Evolutionary conservation across 495 filamentous ascomycete genomes (phyloP), one percentile per base, ranked within the genome.

Genomic region (Oidiodendron maius): DNA sequence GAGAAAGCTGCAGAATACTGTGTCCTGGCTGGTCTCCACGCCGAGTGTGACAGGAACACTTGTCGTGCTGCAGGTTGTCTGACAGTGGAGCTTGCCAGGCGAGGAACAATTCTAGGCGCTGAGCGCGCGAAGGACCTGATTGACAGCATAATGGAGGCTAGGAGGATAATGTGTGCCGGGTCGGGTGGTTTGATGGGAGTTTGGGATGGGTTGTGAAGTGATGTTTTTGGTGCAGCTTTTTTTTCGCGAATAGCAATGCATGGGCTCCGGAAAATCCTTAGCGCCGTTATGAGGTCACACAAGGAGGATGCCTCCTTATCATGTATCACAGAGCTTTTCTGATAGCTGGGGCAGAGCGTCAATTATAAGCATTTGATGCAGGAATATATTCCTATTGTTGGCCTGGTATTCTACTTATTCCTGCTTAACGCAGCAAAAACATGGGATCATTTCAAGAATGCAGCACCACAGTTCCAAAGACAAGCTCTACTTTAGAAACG

Each of bases 1-100:
- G 86, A 90, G 68, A 94, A 93, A 35, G 84, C 73, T 40, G 84
- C 78, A 50, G 77, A 72, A 59, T 73, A 71, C 50, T 80, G 73
- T 56, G 69, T 74, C 55, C 71, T 64, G 16, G 62, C 56, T 62
- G 71, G 70, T 63, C 71, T 73, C 68, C 68, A 69, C 49, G 72
- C 69, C 25, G 76, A 70, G 52, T 74, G 71, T 40, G 70, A 54
- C 49, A 72, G 56, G 53, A 64, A 62, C 40, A 60, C 50, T 40
- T 58, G 51, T 17, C 55, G 43, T 46, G 63, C 59, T 36, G 58
- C 66, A 45, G 77, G 75, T 58, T 77, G 73, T 58, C 77, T 61
- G 50, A 71, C 60, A 24, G 80, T 65, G 43, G 69, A 67, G 50
- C 77, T 69, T 52, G 74, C 62, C 26, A 82, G 70, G 60, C 86